phyloP scores from a whole-genome alignment of 192 early-diverging fungal genomes.

The Phycomyces blakesleeanus region DNA sequence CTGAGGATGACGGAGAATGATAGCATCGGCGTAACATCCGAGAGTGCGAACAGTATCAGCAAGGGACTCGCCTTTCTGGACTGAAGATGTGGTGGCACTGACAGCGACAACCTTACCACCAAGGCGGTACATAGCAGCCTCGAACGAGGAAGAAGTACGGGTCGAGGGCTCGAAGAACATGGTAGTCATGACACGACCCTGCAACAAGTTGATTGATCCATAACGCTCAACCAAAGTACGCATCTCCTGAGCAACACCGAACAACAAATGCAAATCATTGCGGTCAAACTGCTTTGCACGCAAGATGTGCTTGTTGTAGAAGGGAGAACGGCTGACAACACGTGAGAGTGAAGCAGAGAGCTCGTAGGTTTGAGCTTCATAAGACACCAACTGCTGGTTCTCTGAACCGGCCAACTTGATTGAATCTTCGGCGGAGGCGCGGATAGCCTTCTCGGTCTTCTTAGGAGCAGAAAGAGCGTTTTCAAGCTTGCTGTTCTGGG shows the following conservation, averaged over 20 bases:
- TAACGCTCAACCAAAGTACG: slow-evolving; percentile 90
- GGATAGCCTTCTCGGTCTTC: neutral
- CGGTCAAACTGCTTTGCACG: slow-evolving; percentile 91
- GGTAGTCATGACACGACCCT: slow-evolving; percentile 88
- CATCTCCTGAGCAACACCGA: slow-evolving; percentile 97
- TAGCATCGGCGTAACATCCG: slow-evolving; percentile 86
- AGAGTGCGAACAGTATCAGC: slow-evolving; percentile 94
- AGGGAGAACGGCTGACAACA: slow-evolving; percentile 71
- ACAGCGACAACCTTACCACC: slow-evolving; percentile 89
- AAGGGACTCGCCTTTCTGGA: slow-evolving; percentile 93
- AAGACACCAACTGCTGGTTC: slow-evolving; percentile 22
- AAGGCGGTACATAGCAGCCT: slow-evolving; percentile 90
- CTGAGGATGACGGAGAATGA: slow-evolving; percentile 90
- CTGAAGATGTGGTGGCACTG: slow-evolving; percentile 80
- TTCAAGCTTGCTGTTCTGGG: neutral
- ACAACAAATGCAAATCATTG: slow-evolving; percentile 90
- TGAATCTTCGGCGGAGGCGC: slow-evolving; percentile 17
- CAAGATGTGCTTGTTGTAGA: slow-evolving; percentile 92
- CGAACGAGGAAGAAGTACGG: slow-evolving; percentile 89
- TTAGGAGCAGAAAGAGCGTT: neutral
- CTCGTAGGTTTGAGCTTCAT: slow-evolving; percentile 18
- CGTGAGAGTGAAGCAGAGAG: slow-evolving; percentile 41
- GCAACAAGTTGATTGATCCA: slow-evolving; percentile 79
- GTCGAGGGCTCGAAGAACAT: slow-evolving; percentile 98
- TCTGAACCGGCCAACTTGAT: slow-evolving; percentile 24